These are phyloP conservation scores for Chytriomyces sp. DNA, from an alignment of 192 early-diverging fungal species.

Conservation along the genomic window DNA sequence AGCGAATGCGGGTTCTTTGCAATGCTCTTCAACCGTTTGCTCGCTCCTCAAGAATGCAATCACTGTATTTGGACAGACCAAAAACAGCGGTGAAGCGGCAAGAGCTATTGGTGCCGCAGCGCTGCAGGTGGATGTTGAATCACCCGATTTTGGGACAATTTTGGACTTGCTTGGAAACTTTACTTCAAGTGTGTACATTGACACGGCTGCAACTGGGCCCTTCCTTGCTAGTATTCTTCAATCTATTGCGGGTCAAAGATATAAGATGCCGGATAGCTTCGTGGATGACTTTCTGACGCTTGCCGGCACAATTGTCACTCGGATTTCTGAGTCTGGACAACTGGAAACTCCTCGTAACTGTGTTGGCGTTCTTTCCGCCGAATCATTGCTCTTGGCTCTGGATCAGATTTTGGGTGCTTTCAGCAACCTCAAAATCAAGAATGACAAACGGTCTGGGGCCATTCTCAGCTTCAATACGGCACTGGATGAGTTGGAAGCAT, in stretches of 20 bases:
- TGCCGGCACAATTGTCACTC: constrained; percentile 4
- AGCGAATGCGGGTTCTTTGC: not conserved
- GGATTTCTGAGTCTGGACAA: not conserved
- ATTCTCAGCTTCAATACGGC: constrained; percentile 1
- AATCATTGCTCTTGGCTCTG: constrained; percentile 5
- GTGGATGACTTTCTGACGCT: not conserved
- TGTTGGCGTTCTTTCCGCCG: not conserved
- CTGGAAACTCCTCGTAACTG: constrained; percentile 13
- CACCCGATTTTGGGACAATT: constrained; percentile 15
- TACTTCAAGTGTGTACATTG: constrained; percentile 14
- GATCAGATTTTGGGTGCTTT: constrained; percentile 34
- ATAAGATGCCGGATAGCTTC: not conserved
- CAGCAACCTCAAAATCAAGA: not conserved
- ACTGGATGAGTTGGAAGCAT: constrained; percentile 4
- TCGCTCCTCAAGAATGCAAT: not conserved
- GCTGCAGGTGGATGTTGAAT: constrained; percentile 1
- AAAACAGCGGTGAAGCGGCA: constrained; percentile 18
- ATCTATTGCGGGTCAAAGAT: constrained; percentile 9
- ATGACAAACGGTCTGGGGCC: not conserved
- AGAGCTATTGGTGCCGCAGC: constrained; percentile 20
- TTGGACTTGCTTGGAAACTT: constrained; percentile 3
- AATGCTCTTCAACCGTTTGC: constrained; percentile 7
- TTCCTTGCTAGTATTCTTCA: constrained; percentile 27
- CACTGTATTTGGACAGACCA: constrained; percentile 18
- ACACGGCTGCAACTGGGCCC: constrained; percentile 24